Base-by-base conservation (phyloP, 495 filamentous ascomycete genomes). In the Tuber aestivum region DNA sequence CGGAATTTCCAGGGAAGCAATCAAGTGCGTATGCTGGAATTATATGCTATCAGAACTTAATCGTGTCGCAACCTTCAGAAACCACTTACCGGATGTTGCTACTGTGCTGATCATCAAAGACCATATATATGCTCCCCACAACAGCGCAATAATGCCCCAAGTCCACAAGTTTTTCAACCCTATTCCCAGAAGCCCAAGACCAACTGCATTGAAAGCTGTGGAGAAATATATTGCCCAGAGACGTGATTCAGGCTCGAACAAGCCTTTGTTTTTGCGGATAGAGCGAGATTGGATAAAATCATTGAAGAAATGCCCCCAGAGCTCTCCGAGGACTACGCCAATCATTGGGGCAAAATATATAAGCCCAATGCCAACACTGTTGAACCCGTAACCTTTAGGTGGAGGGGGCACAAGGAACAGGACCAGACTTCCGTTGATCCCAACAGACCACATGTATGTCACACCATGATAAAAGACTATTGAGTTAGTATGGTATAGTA, bases 271-370 rank as follows among this genome's bases (percentile, higher is more conserved):
- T 41, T 61, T 75, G 23, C 42, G 40, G 44, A 81, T 81, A 7
- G 73, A 40, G 23, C 70, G 79, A 20, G 65, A 50, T 73, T 82
- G 80, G 38, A 82, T 38, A 6, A 70, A 41, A 20, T 82, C 80
- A 68, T 82, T 82, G 61, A 81, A 69, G 40, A 81, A 81, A 71
- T 82, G 80, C 2, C 80, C 80, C 75, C 79, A 78, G 38, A 82
- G 71, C 42, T 82, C 80, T 21, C 80, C 80, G 40, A 76, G 70
- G 32, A 82, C 50, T 10, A 82, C 71, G 7, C 79, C 80, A 20
- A 72, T 76, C 69, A 82, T 82, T 21, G 80, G 80, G 10, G 80
- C 73, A 37, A 82, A 56, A 72, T 82, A 82, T 27, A 82, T 81
- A 45, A 82, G 74, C 2, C 80, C 79, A 20, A 81, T 38, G 0